These are phyloP conservation scores for Akanthomyces muscarius DNA, from an alignment of 2,329 filamentous ascomycete species.

Conservation along the genomic window DNA sequence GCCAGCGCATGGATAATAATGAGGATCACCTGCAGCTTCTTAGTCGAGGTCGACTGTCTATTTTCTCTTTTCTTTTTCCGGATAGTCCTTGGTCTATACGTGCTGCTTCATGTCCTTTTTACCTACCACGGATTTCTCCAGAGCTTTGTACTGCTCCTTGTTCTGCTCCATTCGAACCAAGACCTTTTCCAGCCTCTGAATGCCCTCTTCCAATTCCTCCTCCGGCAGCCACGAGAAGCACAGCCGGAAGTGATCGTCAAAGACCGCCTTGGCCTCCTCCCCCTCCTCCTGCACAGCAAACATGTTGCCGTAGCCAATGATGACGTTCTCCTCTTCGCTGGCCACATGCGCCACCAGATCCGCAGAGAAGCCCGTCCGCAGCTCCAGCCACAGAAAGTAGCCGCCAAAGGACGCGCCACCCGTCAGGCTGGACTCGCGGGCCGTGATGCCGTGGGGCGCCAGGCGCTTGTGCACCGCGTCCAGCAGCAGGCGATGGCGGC, in stretches of 20 bases:
- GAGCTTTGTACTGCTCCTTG: constrained; percentile 25
- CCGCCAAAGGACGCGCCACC: constrained; percentile 61
- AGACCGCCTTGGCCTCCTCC: constrained; percentile 43
- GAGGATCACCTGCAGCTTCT: background rate
- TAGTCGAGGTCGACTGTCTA: background rate
- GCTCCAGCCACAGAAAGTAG: constrained; percentile 78
- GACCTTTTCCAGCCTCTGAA: constrained; percentile 56
- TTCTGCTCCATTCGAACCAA: constrained; percentile 31
- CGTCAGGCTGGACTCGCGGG: constrained; percentile 35
- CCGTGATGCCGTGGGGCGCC: constrained; percentile 55
- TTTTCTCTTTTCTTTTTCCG: background rate
- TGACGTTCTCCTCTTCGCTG: constrained; percentile 59
- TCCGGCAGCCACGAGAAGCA: constrained; percentile 73
- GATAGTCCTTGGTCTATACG: background rate
- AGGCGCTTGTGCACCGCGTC: constrained; percentile 57
- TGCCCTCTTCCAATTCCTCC: constrained; percentile 60
- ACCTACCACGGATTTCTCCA: constrained; percentile 5
- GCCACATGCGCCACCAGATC: constrained; percentile 56
- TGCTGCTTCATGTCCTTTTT: constrained; percentile 7
- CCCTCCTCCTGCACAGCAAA: constrained; percentile 63
- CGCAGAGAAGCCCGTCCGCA: constrained; percentile 50
- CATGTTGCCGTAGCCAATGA: constrained; percentile 63
- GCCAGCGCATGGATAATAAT: background rate
- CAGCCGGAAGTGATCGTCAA: constrained; percentile 58
- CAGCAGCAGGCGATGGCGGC: constrained; percentile 49